Conservation (phyloP, 2,329 filamentous ascomycete genomes). For the Clonostachys chloroleuca region DNA sequence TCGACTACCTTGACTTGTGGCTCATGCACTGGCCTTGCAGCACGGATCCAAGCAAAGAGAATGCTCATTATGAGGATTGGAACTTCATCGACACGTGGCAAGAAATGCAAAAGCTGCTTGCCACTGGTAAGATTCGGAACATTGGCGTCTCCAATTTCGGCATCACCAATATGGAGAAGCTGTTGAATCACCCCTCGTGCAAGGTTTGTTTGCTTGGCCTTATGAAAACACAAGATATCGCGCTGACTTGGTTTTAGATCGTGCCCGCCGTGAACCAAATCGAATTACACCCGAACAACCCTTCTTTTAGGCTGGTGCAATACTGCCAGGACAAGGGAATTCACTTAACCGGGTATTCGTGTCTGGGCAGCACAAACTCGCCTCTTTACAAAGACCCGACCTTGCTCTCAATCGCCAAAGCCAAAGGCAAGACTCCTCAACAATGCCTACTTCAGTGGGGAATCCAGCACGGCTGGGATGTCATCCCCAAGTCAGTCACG, state of each 20-base stretch:
- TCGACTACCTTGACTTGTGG: conserved; percentile 24
- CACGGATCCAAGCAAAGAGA: conserved; percentile 10
- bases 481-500: conserved; percentile 15
- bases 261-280: conserved; percentile 23
- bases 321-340: conserved; percentile 23
- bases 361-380: conserved; percentile 1
- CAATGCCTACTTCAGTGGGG: conserved; percentile 16
- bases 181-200: conserved; percentile 61
- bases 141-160: conserved; percentile 26
- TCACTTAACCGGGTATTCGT: conserved; percentile 18
- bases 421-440: conserved; percentile 12
- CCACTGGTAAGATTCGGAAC: conserved; percentile 11
- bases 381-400: conserved; percentile 10
- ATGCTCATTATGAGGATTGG: conserved; percentile 13
- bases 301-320: conserved; percentile 19
- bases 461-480: conserved; percentile 13
- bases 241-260: conserved; percentile 10
- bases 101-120: conserved; percentile 25
- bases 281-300: conserved; percentile 23
- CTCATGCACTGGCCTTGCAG: conserved; percentile 22
- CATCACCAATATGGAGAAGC: conserved; percentile 17
- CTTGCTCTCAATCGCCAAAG: conserved; percentile 14
- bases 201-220: conserved; percentile 57
- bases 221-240: neutral
- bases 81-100: conserved; percentile 16